phyloP scores from a whole-genome alignment of 2,329 filamentous ascomycete species.

The Periconia macrospinosa region DNA sequence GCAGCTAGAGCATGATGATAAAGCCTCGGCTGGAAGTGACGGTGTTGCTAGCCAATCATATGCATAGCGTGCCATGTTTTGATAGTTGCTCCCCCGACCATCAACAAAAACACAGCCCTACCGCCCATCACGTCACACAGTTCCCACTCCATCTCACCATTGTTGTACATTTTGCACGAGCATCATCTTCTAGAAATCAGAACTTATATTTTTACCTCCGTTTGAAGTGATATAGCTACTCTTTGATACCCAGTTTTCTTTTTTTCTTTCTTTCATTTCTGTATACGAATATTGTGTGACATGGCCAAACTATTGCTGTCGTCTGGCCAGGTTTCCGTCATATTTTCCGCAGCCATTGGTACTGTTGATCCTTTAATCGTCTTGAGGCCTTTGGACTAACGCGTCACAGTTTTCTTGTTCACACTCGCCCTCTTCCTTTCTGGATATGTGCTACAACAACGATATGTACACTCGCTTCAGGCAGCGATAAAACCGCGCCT shows the following conservation, averaged over 20 bases:
- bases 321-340: constrained; percentile 70
- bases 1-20: neutral
- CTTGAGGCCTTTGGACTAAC: constrained; percentile 9
- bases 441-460: constrained; percentile 85
- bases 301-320: constrained; percentile 62
- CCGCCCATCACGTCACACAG: constrained; percentile 29
- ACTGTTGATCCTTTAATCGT: constrained; percentile 19
- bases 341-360: constrained; percentile 67
- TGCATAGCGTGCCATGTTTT: too few species aligned
- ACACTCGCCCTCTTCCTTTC: constrained; percentile 83
- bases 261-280: too few species aligned
- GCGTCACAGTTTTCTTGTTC: constrained; percentile 65
- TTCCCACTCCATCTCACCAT: constrained; percentile 17
- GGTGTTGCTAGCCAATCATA: too few species aligned
- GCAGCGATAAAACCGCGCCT: constrained; percentile 65
- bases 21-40: too few species aligned
- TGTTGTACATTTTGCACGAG: constrained; percentile 18
- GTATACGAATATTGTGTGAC: neutral
- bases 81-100: constrained; percentile 28
- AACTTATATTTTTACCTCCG: constrained; percentile 13
- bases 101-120: constrained; percentile 21
- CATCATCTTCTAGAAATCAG: constrained; percentile 10
- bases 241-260: constrained; percentile 20
- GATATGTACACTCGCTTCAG: constrained; percentile 77
- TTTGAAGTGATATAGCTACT: neutral